Percentiles rank a stretch among this genome's conserved stretches.
phyloP scores from a whole-genome alignment of 2,329 filamentous ascomycete genomes.

The Tolypocladium amazonense region DNA sequence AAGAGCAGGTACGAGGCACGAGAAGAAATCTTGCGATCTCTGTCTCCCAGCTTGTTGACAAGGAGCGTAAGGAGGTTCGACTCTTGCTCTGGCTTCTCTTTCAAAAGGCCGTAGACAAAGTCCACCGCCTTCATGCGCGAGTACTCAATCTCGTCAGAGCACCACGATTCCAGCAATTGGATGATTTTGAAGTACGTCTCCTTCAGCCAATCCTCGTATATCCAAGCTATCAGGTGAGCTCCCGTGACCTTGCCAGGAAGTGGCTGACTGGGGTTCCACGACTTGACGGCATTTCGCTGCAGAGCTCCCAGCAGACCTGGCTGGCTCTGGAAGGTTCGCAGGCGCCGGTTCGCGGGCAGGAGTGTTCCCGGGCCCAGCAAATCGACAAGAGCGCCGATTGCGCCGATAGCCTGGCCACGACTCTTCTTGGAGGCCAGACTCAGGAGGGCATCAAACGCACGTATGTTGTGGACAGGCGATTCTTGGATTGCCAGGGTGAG shows the following conservation, averaged over 20 bases:
- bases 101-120: slow-evolving; percentile 83
- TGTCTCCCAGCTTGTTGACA: slow-evolving; percentile 94
- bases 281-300: slow-evolving; percentile 43
- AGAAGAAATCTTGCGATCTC: slow-evolving; percentile 90
- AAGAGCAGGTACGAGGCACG: slow-evolving; percentile 88
- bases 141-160: slow-evolving; percentile 90
- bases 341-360: slow-evolving; percentile 69
- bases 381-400: slow-evolving; percentile 90
- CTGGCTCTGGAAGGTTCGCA: slow-evolving; percentile 71
- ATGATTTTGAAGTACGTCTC: slow-evolving; percentile 86
- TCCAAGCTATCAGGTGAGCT: slow-evolving; percentile 75
- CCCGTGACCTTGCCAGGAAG: slow-evolving; percentile 67
- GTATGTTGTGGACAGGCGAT: slow-evolving; percentile 85
- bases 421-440: slow-evolving; percentile 84
- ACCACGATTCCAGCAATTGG: slow-evolving; percentile 86
- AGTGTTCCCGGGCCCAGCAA: slow-evolving; percentile 81
- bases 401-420: slow-evolving; percentile 82
- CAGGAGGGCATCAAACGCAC: slow-evolving; percentile 77
- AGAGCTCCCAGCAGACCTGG: slow-evolving; percentile 64
- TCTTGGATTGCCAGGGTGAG: slow-evolving; percentile 91
- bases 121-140: slow-evolving; percentile 79
- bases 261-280: slow-evolving; percentile 58
- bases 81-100: slow-evolving; percentile 95
- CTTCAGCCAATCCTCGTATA: slow-evolving; percentile 93
- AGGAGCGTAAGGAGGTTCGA: slow-evolving; percentile 82